A percentile compares a stretch with the other conserved stretches of the same genome.
These are phyloP conservation scores for Claviceps quebecensis DNA, from an alignment of 2,329 filamentous ascomycete species.

Conservation along the genomic window DNA sequence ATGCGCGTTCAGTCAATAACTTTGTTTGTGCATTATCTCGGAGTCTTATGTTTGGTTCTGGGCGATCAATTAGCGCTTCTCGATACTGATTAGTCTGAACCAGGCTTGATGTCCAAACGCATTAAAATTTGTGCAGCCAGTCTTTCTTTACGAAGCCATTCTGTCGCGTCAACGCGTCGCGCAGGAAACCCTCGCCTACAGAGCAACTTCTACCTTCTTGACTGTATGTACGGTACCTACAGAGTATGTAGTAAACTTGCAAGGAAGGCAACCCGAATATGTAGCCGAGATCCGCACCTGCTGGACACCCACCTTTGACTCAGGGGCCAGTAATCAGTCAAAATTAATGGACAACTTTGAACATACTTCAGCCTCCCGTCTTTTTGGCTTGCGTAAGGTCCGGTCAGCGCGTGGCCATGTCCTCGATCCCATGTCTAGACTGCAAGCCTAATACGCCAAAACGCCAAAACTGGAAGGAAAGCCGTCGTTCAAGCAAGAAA, in stretches of 20 bases:
- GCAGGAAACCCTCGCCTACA: background rate
- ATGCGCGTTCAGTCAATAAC: background rate
- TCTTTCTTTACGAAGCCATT: background rate
- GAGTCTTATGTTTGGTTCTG: background rate
- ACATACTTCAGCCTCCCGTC: background rate
- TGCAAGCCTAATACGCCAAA: background rate
- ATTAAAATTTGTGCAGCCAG: background rate
- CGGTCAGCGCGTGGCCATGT: background rate
- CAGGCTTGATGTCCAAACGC: background rate
- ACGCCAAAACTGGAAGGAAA: background rate
- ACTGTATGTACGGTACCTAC: too few relatives aligned
- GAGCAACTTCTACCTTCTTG: too few relatives aligned
- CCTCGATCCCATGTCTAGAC: background rate
- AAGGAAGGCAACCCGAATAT: too few relatives aligned
- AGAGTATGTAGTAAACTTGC: background rate
- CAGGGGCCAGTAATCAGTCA: background rate
- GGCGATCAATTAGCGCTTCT: background rate
- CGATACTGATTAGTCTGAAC: background rate
- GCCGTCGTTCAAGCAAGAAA: background rate
- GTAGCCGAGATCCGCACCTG: background rate
- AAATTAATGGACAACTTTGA: background rate
- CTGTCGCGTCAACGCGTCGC: background rate
- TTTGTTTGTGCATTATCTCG: background rate
- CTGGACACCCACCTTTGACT: background rate
- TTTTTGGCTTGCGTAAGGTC: background rate